Conservation (phyloP, 2,329 filamentous ascomycete genomes). For the Paraphoma sp. region DNA sequence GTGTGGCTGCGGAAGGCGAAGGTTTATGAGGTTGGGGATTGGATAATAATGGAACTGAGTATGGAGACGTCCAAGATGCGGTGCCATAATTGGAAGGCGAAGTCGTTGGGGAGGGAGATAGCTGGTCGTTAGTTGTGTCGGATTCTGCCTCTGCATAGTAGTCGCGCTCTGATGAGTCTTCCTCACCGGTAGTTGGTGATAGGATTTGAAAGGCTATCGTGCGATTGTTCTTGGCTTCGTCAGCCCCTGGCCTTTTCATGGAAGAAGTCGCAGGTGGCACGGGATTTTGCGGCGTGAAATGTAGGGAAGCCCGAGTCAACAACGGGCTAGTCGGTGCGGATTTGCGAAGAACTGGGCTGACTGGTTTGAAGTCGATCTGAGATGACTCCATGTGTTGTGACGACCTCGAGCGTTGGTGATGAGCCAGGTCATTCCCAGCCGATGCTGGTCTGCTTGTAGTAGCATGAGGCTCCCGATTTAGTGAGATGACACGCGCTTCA, state of each 20-base stretch:
- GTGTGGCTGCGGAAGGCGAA: conserved; percentile 6
- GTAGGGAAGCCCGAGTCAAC: conserved; percentile 18
- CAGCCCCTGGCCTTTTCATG: background rate
- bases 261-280: conserved; percentile 17
- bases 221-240: conserved; percentile 2
- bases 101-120: conserved; percentile 38
- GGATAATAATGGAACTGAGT: conserved; percentile 12
- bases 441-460: conserved; percentile 44
- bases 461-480: conserved; percentile 53
- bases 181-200: conserved; percentile 39
- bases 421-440: conserved; percentile 28
- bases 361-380: conserved; percentile 26
- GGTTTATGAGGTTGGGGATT: conserved; percentile 32
- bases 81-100: conserved; percentile 32
- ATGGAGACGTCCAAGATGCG: conserved; percentile 32
- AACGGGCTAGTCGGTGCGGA: conserved; percentile 24
- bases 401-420: conserved; percentile 19
- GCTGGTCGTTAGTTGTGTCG: conserved; percentile 40
- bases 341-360: conserved; percentile 24
- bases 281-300: conserved; percentile 7
- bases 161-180: conserved; percentile 41
- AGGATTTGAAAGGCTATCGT: conserved; percentile 23
- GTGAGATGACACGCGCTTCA: conserved; percentile 72
- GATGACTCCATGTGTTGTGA: conserved; percentile 23
- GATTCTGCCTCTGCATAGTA: conserved; percentile 39